These are phyloP conservation scores for Fonsecaea monophora DNA, from an alignment of 2,329 filamentous ascomycete genomes.

Conservation along the genomic window DNA sequence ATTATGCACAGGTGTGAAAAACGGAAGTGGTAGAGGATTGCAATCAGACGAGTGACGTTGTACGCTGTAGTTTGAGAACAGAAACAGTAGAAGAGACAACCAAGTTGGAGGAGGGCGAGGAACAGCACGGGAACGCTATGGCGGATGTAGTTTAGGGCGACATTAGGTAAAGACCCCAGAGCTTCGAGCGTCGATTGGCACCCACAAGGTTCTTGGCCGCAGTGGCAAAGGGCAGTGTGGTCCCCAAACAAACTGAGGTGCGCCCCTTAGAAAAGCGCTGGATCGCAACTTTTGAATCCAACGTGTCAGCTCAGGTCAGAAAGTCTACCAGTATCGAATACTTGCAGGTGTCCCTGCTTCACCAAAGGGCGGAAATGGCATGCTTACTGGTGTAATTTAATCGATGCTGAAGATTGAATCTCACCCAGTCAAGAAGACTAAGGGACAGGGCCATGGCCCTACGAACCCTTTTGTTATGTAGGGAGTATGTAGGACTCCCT, in stretches of 20 bases:
- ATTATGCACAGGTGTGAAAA: conserved; percentile 16
- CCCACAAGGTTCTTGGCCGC: background rate
- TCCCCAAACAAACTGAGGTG: background rate
- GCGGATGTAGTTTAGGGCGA: conserved; percentile 13
- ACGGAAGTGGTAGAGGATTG: background rate
- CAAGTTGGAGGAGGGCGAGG: conserved; percentile 8
- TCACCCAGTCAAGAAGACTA: background rate
- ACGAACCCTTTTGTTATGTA: background rate
- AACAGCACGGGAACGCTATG: conserved; percentile 16
- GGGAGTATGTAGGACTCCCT: background rate
- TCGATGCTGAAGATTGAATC: background rate
- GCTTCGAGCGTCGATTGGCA: background rate
- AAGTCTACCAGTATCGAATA: no score
- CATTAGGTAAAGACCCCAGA: conserved; percentile 16
- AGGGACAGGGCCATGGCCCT: conserved; percentile 7
- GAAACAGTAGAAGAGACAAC: background rate
- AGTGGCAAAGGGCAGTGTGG: background rate
- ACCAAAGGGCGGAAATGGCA: background rate
- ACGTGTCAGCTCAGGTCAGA: background rate
- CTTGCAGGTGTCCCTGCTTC: background rate
- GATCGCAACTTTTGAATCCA: background rate
- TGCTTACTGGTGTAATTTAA: background rate
- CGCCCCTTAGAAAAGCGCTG: background rate
- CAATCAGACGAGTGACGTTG: conserved; percentile 9
- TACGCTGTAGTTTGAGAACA: background rate